These are phyloP conservation scores for Phytophthora pini DNA, from an alignment of 352 stramenopile genomes.

Conservation along the genomic window DNA sequence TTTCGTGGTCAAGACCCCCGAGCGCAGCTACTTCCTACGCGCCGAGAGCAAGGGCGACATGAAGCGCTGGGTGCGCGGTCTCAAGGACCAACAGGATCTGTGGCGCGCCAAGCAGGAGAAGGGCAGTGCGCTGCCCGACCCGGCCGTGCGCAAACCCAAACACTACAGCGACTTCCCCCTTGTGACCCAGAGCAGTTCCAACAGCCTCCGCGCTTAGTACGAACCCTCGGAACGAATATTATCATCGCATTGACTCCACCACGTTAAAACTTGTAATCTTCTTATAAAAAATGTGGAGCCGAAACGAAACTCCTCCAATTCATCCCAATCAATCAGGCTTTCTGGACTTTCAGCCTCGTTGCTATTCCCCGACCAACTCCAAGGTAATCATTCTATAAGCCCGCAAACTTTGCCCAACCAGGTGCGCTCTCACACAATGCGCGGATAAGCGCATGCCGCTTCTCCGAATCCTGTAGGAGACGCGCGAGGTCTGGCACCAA, in stretches of 20 bases:
- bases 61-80: slow-evolving; percentile 86
- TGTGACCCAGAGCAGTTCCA: slow-evolving; percentile 46
- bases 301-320: slow-evolving; percentile 20
- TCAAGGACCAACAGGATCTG: slow-evolving; percentile 85
- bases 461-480: slow-evolving; percentile 86
- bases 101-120: slow-evolving; percentile 69
- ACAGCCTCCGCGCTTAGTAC: slow-evolving; percentile 44
- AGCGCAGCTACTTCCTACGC: slow-evolving; percentile 82
- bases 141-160: slow-evolving; percentile 57
- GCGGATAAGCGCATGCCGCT: slow-evolving; percentile 82
- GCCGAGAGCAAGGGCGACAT: slow-evolving; percentile 88
- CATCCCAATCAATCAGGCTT: slow-evolving; percentile 9
- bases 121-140: slow-evolving; percentile 31
- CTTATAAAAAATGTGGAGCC: slow-evolving; percentile 33
- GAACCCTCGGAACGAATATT: slow-evolving; percentile 1
- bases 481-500: slow-evolving; percentile 85
- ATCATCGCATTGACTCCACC: slow-evolving; percentile 16
- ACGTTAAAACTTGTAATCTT: slow-evolving; percentile 32
- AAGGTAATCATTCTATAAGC: slow-evolving; percentile 50
- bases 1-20: slow-evolving; percentile 81
- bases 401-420: slow-evolving; percentile 85
- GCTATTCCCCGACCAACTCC: background rate
- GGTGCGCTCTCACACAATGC: slow-evolving; percentile 86
- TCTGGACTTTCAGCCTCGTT: slow-evolving; percentile 4
- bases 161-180: slow-evolving; percentile 80